Base-by-base conservation (phyloP, 805 yeast species). In the Candida sphagnicola region DNA sequence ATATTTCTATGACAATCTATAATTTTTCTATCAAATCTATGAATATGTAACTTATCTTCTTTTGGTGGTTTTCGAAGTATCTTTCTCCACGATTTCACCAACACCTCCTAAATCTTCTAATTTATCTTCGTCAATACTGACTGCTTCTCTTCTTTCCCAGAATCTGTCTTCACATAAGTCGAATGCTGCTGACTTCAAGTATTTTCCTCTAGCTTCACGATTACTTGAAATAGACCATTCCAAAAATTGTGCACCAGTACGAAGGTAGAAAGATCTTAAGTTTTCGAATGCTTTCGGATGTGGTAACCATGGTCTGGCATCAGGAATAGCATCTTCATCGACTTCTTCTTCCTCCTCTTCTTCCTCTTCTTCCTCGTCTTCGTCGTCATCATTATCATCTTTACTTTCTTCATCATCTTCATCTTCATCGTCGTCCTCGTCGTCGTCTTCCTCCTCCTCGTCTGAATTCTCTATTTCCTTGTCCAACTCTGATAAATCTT, bases 131-230 rank as follows among this genome's bases (percentile, higher is more conserved):
- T 86, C 85, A 29, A 79, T 74, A 57, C 95, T 81, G 17, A 91
- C 82, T 52, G 82, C 91, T 51, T 91, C 98, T 65, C 97, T 80
- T 67, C 98, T 84, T 59, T 91, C 98, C 98, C 98, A 91, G 93
- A 95, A 91, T 66, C 99, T 78, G 48, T 84, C 91, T 62, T 90
- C 95, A 59, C 93, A 84, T 44, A 91, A 64, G 45, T 89, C 96
- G 56, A 91, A 91, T 0, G 97, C 83, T 31, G 86, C 84, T 39
- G 83, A 82, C 65, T 91, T 90, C 60, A 91, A 74, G 53, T 85
- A 82, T 59, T 91, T 91, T 38, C 96, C 98, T 53, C 95, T 78
- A 11, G 88, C 82, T 41, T 85, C 90, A 49, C 85, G 75, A 50
- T 88, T 85, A 55, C 82, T 85, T 4, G 93, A 82, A 47, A 89